These are phyloP conservation scores for Pleurotus cornucopiae DNA, from an alignment of 768 basidiomycete genomes.

Conservation along the genomic window DNA sequence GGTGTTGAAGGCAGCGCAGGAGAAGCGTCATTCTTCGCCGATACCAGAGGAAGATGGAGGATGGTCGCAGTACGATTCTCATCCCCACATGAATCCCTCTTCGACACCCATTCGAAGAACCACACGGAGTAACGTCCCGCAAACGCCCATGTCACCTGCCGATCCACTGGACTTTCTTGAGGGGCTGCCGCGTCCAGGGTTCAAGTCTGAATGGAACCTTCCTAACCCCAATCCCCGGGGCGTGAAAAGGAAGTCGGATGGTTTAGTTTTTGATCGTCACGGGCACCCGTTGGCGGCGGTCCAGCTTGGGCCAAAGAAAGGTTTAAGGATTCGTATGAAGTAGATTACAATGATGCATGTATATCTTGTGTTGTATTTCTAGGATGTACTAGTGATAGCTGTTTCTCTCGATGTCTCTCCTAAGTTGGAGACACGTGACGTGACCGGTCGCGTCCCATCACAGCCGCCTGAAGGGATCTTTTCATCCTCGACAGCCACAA, in stretches of 20 bases:
- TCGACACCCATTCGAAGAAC: too few relatives aligned
- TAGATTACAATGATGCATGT: neutral
- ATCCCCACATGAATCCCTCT: neutral
- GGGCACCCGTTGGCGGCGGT: neutral
- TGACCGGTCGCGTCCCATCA: too few relatives aligned
- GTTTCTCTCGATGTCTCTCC: too few relatives aligned
- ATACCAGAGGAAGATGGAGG: neutral
- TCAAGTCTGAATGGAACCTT: constrained; percentile 3
- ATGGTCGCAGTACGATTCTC: neutral
- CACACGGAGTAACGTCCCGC: too few relatives aligned
- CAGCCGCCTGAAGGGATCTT: too few relatives aligned
- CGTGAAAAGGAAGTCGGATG: constrained; percentile 7
- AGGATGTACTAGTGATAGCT: too few relatives aligned
- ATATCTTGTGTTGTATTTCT: too few relatives aligned
- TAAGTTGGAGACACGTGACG: too few relatives aligned
- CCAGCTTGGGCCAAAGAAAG: constrained; percentile 3
- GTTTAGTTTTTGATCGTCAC: neutral
- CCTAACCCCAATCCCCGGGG: neutral
- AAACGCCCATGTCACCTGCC: neutral
- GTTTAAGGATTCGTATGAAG: constrained; percentile 1
- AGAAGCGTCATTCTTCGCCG: neutral
- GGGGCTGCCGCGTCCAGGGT: neutral
- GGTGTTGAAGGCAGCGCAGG: neutral
- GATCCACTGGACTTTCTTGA: constrained; percentile 1
- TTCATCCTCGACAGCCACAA: too few relatives aligned